phyloP scores from a whole-genome alignment of 768 basidiomycete genomes.

The Tylopilus vinaceipallidus region DNA sequence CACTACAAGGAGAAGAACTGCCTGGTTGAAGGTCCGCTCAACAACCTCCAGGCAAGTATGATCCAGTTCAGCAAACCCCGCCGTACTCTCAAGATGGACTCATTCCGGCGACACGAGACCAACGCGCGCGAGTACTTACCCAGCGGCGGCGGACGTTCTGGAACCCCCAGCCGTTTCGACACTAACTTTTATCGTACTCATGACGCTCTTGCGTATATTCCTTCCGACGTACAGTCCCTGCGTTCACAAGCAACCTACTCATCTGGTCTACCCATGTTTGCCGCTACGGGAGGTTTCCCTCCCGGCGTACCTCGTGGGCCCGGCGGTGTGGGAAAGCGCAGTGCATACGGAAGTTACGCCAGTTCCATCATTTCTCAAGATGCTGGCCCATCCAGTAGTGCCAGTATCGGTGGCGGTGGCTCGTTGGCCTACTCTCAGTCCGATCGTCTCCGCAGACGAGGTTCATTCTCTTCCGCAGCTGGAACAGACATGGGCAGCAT shows the following conservation, averaged over 20 bases:
- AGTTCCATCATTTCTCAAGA: conserved; percentile 94
- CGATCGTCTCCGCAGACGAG: conserved; percentile 76
- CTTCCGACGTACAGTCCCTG: conserved; percentile 92
- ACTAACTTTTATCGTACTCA: conserved; percentile 94
- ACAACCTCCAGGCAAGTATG: conserved; percentile 96
- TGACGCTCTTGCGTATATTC: conserved; percentile 90
- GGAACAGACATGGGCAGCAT: conserved; percentile 78
- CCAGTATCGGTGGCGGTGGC: conserved; percentile 59
- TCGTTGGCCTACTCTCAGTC: conserved; percentile 87
- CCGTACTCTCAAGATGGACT: conserved; percentile 89
- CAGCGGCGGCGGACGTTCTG: conserved; percentile 55
- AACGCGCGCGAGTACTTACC: conserved; percentile 78
- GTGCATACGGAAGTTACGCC: conserved; percentile 77
- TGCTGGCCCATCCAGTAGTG: conserved; percentile 56
- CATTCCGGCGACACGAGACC: conserved; percentile 90
- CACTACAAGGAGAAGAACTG: conserved; percentile 96
- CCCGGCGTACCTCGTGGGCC: conserved; percentile 59
- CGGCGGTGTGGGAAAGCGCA: conserved; percentile 66
- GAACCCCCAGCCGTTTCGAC: conserved; percentile 93
- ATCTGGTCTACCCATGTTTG: conserved; percentile 86
- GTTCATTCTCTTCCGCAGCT: conserved; percentile 74
- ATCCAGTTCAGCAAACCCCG: conserved; percentile 99
- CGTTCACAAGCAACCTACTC: conserved; percentile 96
- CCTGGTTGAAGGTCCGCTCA: conserved; percentile 95
- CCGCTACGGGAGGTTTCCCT: conserved; percentile 66